Base-by-base conservation (phyloP, 306 rosid species). In the Biancaea sappan region DNA sequence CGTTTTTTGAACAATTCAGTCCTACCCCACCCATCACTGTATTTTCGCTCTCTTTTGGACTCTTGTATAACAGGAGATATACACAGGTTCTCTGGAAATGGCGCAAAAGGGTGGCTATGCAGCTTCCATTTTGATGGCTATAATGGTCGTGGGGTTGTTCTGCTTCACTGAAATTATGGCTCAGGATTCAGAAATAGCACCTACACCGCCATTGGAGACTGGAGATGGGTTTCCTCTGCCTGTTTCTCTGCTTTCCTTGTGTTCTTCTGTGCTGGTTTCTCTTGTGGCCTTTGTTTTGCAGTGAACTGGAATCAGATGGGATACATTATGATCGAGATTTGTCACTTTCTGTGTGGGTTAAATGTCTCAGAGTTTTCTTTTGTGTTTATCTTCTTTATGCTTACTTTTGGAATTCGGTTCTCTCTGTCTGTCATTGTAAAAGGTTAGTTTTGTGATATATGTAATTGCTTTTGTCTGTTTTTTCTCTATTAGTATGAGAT, bases 151-250 rank as follows among this genome's bases (percentile, higher is more conserved):
- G 73, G 52, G 66, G 19, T 46, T 81, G 77, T 72, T 82, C 75
- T 75, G 74, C 48, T 61, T 76, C 72, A 62, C 79, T 28, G 60
- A 73, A 2, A 65, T 25, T 52, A 52, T 73, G 83, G 90, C 90
- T 26, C 84, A 72, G 52, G 80, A 59, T 28, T 72, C 75, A 40
- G 81, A 1, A 51, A 65, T 76, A 1, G 80, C 91, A 46, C 95
- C 95, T 8, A 35, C 88, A 7, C 74, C 95, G 0, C 82, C 74
- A 56, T 26, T 82, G 78, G 83, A 75, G 32, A 62, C 95, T 50
- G 95, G 95, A 65, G 69, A 57, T 22, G 92, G 88, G 26, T 75
- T 66, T 78, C 50, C 83, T 80, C 58, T 77, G 46, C 60, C 73
- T 52, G 66, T 87, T 66, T 79, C 90, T 22, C 75, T 62, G 69